Percentiles rank a stretch among this genome's conserved stretches.
These are phyloP conservation scores for Quercus rubra DNA, from an alignment of 306 rosid species.

Conservation along the genomic window DNA sequence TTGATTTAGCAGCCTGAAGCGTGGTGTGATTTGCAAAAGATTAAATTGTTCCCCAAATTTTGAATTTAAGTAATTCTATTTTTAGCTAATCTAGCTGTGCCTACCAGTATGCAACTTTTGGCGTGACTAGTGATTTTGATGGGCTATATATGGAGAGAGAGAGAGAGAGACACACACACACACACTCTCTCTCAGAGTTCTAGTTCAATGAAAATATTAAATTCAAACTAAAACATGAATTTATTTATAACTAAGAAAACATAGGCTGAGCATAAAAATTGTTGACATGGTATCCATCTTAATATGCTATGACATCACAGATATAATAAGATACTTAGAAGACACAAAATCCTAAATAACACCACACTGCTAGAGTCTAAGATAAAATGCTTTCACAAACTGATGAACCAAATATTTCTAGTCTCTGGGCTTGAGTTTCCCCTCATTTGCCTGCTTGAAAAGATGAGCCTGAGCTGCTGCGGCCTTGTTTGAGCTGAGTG, in stretches of 20 bases:
- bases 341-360: conserved; percentile 18
- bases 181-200: too few species aligned
- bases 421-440: conserved; percentile 48
- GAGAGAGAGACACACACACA: too few species aligned
- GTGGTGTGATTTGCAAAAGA: too few species aligned
- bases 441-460: conserved; percentile 90
- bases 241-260: background rate
- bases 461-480: conserved; percentile 64
- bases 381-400: conserved; percentile 20
- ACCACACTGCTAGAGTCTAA: conserved; percentile 25
- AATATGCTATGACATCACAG: background rate
- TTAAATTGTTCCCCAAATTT: too few species aligned
- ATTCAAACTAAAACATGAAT: background rate
- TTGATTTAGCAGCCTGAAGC: too few species aligned
- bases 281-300: background rate
- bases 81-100: too few species aligned
- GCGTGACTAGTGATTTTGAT: background rate
- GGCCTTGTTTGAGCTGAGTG: conserved; percentile 65
- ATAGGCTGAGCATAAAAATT: background rate
- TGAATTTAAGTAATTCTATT: too few species aligned
- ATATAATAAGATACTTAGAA: conserved; percentile 9
- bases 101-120: too few species aligned
- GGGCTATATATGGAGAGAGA: background rate
- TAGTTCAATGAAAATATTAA: background rate
- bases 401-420: conserved; percentile 21